Percentiles rank a stretch among this genome's conserved stretches.
Conservation (phyloP, 805 yeast genomes). For the Cyberlindnera americana region DNA sequence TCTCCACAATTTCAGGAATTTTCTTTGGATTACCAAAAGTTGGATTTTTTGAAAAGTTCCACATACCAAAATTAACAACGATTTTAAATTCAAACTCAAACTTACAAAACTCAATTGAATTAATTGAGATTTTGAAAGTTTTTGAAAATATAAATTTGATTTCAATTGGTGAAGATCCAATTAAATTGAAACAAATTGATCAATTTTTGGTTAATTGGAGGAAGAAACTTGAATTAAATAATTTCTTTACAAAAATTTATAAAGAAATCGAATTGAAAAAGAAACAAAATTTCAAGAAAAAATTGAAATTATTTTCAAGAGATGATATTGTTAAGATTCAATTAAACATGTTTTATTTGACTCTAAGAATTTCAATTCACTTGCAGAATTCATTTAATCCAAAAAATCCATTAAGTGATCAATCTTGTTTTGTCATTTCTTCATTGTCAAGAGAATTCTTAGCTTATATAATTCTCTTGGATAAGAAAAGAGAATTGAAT, state of each 20-base stretch:
- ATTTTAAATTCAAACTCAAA: slow-evolving; percentile 33
- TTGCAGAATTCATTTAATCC: slow-evolving; percentile 8
- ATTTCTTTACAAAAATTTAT: slow-evolving; percentile 13
- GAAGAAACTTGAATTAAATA: slow-evolving; percentile 13
- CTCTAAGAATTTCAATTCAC: slow-evolving; percentile 12
- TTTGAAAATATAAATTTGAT: slow-evolving; percentile 16
- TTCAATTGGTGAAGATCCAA: slow-evolving; percentile 17
- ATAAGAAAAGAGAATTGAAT: slow-evolving; percentile 20
- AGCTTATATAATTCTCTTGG: slow-evolving; percentile 19
- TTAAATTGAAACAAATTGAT: slow-evolving; percentile 22
- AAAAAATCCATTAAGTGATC: slow-evolving; percentile 8
- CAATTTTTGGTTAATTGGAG: slow-evolving; percentile 16
- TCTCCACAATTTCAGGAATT: slow-evolving; percentile 23
- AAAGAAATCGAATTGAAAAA: no score
- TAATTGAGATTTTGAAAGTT: slow-evolving; percentile 30
- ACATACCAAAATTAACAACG: slow-evolving; percentile 34
- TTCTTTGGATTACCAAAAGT: slow-evolving; percentile 26
- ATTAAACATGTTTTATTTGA: slow-evolving; percentile 25
- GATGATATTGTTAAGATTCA: slow-evolving; percentile 22
- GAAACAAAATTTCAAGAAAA: no score
- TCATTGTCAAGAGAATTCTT: slow-evolving; percentile 15
- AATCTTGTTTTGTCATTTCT: slow-evolving; percentile 15
- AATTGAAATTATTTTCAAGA: slow-evolving; percentile 14
- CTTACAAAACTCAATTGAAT: slow-evolving; percentile 31
- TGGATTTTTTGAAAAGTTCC: slow-evolving; percentile 22